phyloP scores from a whole-genome alignment of 441 rosid genomes.

The Biscutella laevigata region DNA sequence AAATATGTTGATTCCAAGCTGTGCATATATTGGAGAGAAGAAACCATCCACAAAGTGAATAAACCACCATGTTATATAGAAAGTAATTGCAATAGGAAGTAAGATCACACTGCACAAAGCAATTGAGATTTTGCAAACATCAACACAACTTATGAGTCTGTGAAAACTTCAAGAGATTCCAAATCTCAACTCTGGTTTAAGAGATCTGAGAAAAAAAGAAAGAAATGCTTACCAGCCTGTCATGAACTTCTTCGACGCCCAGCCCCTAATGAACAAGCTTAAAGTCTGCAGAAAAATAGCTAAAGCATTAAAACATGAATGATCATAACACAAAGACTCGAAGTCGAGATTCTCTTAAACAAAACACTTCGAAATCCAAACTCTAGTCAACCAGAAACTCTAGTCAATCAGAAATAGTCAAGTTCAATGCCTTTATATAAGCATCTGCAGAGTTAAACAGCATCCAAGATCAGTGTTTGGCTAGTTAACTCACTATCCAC shows the following conservation, averaged over 20 bases:
- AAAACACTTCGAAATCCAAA: constrained; percentile 2
- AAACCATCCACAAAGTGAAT: constrained; percentile 91
- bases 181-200: neutral
- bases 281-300: constrained; percentile 52
- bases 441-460: neutral
- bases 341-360: no score
- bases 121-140: neutral
- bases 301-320: constrained; percentile 4
- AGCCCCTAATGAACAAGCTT: constrained; percentile 78
- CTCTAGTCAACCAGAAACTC: neutral
- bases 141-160: constrained; percentile 19
- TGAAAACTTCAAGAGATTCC: neutral
- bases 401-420: no score
- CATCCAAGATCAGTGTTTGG: neutral
- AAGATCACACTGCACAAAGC: constrained; percentile 70
- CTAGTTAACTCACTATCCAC: neutral
- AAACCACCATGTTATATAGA: constrained; percentile 96
- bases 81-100: constrained; percentile 88
- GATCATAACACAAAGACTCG: neutral
- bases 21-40: constrained; percentile 86
- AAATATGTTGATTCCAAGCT: constrained; percentile 74
- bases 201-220: no score
- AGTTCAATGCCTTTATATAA: neutral
- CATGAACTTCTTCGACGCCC: constrained; percentile 96
- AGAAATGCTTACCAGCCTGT: constrained; percentile 88